Evolutionary conservation across 176 grass and related monocot species (phyloP), one percentile per base, ranked within the genome.

Genomic region (Avena insularis): DNA sequence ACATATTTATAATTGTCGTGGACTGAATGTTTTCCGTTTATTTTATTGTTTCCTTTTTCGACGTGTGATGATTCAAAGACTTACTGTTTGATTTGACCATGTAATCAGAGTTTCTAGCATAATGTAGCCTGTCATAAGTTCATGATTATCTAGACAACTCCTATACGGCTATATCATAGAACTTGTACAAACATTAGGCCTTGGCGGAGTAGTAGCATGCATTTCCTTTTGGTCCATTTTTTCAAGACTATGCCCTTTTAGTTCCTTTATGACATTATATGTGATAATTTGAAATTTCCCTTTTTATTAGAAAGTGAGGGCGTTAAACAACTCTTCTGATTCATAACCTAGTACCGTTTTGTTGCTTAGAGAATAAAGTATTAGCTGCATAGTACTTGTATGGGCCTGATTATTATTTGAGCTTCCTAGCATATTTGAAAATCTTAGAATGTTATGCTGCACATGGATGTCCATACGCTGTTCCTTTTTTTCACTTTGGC

Each of bases 321-420:
- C 77, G 38, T 58, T 21, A 43, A 25, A 23, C 31, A 29, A 2
- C 31, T 45, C 25, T n/a, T 45, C 6, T 23, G 9, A 16, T 15
- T 78, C 67, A 10, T 78, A 56, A 57, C 6, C 64, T 55, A 43
- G 57, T 56, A 7, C 38, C 56, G 23, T 69, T 40, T 23, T 9
- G 21, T 27, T 29, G 66, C 51, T 70, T 56, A 55, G 68, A 47
- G 75, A 23, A 56, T 79, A 67, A 17, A 38, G 6, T 54, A 27
- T 70, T 48, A 86, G 51, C 38, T 71, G 51, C 65, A 60, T 47
- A 55, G 74, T 78, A 45, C 84, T 20, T 71, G 7, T 49, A 15
- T 65, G 29, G 25, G 61, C 29, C 23, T 53, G 31, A 59, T 21
- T 61, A 19, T 48, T 80, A n/a, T 80, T 63, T 17, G 13, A 64